A percentile compares a stretch with the other conserved stretches of the same genome.
phyloP scores from a whole-genome alignment of 495 filamentous ascomycete species.

The Penicillium canescens region DNA sequence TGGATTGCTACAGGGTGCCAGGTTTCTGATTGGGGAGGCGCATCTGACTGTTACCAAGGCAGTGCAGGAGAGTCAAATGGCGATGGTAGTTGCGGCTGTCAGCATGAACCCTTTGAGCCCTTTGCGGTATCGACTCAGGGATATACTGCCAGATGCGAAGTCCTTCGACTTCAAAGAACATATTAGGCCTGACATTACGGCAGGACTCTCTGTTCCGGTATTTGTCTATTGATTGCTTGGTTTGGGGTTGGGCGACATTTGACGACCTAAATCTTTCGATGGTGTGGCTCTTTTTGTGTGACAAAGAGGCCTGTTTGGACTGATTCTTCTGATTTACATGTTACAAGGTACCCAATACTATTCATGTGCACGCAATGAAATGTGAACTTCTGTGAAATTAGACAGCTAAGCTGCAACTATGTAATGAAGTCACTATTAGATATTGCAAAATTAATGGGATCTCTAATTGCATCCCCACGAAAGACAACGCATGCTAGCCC shows the following conservation, averaged over 20 bases:
- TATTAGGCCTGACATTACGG: neutral
- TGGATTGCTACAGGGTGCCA: neutral
- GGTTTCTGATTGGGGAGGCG: neutral
- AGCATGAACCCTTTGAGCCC: neutral
- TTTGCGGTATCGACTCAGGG: neutral
- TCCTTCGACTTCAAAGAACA: neutral
- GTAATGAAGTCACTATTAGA: slow-evolving; percentile 6
- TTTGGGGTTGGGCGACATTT: too few relatives aligned
- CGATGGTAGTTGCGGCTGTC: neutral
- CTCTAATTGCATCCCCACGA: neutral
- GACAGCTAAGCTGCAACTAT: slow-evolving; percentile 6
- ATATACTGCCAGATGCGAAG: neutral
- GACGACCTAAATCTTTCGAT: too few relatives aligned
- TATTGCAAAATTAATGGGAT: slow-evolving; percentile 6
- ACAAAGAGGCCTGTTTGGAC: too few relatives aligned
- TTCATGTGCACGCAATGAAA: neutral
- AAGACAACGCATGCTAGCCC: neutral
- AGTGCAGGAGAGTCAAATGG: neutral
- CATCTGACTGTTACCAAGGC: neutral
- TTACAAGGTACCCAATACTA: neutral
- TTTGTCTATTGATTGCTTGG: neutral
- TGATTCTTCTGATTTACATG: too few relatives aligned
- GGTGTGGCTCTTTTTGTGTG: too few relatives aligned
- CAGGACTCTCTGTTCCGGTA: neutral
- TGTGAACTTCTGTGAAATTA: slow-evolving; percentile 1